phyloP scores from a whole-genome alignment of 2,329 filamentous ascomycete genomes.

The Colletotrichum truncatum region DNA sequence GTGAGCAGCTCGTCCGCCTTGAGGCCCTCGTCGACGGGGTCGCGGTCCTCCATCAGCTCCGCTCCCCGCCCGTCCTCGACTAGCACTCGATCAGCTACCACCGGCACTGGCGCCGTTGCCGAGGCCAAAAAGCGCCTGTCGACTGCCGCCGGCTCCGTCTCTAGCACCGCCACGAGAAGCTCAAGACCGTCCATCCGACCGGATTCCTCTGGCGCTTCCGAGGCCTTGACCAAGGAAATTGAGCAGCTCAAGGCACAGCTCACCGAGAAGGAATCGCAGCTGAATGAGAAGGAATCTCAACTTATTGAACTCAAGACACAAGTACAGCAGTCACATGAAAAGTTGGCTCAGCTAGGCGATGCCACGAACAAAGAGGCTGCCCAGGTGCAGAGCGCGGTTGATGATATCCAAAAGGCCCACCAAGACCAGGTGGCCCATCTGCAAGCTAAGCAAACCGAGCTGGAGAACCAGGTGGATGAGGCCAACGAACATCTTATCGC shows the following conservation, averaged over 20 bases:
- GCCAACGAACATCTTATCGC: constrained; percentile 59
- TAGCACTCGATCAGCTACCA: constrained; percentile 38
- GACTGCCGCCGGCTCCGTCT: constrained; percentile 49
- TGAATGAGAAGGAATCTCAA: constrained; percentile 65
- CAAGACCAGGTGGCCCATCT: constrained; percentile 57
- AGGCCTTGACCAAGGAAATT: constrained; percentile 60
- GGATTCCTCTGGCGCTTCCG: constrained; percentile 47
- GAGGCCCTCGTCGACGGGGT: constrained; percentile 26
- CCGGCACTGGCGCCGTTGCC: constrained; percentile 47
- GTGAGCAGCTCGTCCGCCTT: constrained; percentile 29
- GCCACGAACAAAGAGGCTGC: constrained; percentile 55
- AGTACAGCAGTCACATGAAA: constrained; percentile 64
- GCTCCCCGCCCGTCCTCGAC: constrained; percentile 37
- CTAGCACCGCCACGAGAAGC: constrained; percentile 50
- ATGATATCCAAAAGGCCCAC: constrained; percentile 37
- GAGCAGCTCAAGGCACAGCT: constrained; percentile 70
- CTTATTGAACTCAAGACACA: constrained; percentile 66
- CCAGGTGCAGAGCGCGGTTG: constrained; percentile 41
- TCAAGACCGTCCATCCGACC: constrained; percentile 49
- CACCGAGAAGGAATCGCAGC: constrained; percentile 64
- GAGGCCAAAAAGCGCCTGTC: constrained; percentile 69
- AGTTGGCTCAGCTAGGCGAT: constrained; percentile 62
- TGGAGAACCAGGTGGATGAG: constrained; percentile 58
- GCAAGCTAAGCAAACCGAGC: constrained; percentile 57
- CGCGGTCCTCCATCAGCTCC: constrained; percentile 30